These are phyloP conservation scores for Yamadazyma sp. DNA, from an alignment of 805 yeast species.

Conservation along the genomic window DNA sequence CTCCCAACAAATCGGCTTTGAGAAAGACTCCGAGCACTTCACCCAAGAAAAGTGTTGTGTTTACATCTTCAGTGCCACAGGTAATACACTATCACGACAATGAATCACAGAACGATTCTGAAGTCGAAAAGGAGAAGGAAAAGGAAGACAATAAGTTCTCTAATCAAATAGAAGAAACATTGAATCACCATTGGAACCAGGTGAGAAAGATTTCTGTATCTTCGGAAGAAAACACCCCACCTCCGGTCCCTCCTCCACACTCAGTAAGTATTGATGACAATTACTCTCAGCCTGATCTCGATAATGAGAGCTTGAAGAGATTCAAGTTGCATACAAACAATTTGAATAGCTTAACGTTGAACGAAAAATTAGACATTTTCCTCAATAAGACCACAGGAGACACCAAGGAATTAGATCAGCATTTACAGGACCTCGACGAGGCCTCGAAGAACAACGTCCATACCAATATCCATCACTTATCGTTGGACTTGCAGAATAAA, in stretches of 20 bases:
- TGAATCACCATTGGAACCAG: slow-evolving; percentile 21
- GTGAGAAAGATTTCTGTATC: slow-evolving; percentile 12
- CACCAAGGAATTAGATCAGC: slow-evolving; percentile 32
- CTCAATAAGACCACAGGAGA: slow-evolving; percentile 19
- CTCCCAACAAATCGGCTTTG: slow-evolving; percentile 44
- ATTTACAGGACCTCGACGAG: slow-evolving; percentile 29
- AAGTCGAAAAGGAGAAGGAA: slow-evolving; percentile 5
- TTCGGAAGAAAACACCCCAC: slow-evolving; percentile 21
- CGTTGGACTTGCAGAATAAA: slow-evolving; percentile 27
- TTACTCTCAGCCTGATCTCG: slow-evolving; percentile 19
- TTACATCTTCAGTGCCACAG: slow-evolving; percentile 29
- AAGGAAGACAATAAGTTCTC: slow-evolving; percentile 9
- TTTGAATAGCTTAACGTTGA: slow-evolving; percentile 35
- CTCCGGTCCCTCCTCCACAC: slow-evolving; percentile 34
- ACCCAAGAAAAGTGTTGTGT: slow-evolving; percentile 42
- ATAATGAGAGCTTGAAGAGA: slow-evolving; percentile 15
- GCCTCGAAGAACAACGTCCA: slow-evolving; percentile 28
- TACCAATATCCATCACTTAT: slow-evolving; percentile 35
- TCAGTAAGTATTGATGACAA: slow-evolving; percentile 13
- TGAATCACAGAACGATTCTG: slow-evolving; percentile 3
- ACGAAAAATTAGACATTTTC: slow-evolving; percentile 47
- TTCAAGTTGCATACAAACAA: slow-evolving; percentile 25
- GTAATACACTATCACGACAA: slow-evolving; percentile 28
- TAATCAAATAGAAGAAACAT: slow-evolving; percentile 18
- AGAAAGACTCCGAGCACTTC: slow-evolving; percentile 27